Conservation (phyloP, 208 protist species). For the Leishmania lainsoni region DNA sequence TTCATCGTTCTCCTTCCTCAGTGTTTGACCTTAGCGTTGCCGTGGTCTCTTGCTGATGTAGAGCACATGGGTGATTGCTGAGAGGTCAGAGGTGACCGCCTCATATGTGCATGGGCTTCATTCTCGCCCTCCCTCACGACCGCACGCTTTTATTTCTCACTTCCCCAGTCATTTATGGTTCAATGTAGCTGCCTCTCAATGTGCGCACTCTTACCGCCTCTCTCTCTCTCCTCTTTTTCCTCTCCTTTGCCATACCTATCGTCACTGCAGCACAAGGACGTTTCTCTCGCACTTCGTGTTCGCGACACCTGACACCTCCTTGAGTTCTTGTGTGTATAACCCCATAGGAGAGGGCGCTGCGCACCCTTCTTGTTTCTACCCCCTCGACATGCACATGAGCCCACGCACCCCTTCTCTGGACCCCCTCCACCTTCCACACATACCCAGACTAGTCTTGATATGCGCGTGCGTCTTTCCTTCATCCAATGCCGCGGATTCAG, state of each 20-base stretch:
- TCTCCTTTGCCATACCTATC: neutral
- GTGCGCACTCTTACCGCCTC: neutral
- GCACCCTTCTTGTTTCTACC: neutral
- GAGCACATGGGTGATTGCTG: neutral
- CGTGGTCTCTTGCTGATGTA: neutral
- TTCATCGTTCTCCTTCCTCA: neutral
- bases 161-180: neutral
- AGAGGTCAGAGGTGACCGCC: neutral
- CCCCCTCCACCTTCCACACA: neutral
- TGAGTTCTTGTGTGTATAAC: neutral
- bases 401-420: neutral
- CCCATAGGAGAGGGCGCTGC: neutral
- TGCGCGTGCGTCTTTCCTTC: slow-evolving; percentile 2
- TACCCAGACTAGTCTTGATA: neutral
- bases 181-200: neutral
- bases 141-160: neutral
- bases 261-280: neutral
- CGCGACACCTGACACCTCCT: neutral
- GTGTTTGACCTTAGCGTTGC: neutral
- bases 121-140: neutral
- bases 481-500: neutral
- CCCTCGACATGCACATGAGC: neutral
- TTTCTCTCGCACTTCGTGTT: neutral
- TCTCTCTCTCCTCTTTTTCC: neutral
- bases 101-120: neutral